Evolutionary conservation across 2,329 filamentous ascomycete species (phyloP).

Genomic region (Curvularia hawaiiensis): DNA sequence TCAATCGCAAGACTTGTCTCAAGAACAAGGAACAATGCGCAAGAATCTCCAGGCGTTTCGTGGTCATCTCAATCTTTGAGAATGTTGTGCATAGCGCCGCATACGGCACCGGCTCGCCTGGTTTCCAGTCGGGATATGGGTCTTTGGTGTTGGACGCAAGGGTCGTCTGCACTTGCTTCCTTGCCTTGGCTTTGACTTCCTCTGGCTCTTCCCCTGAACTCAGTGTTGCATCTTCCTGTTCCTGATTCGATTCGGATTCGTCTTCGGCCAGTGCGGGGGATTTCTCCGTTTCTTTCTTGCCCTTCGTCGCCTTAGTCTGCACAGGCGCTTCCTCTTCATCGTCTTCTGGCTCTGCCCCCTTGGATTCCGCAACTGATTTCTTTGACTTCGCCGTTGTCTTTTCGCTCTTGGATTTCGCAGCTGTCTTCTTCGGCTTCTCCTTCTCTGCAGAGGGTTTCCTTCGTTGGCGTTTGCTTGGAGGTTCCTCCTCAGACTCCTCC

Average conservation of each 20-base stretch:
- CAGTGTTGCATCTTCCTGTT: constrained; percentile 49
- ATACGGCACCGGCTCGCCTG: constrained; percentile 88
- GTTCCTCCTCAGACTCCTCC: constrained; percentile 44
- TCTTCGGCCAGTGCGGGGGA: constrained; percentile 31
- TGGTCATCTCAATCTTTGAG: constrained; percentile 92
- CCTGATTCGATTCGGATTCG: constrained; percentile 31
- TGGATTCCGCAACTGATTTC: constrained; percentile 24
- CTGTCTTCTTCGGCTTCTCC: constrained; percentile 24
- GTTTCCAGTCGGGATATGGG: constrained; percentile 93
- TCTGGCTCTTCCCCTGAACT: constrained; percentile 71
- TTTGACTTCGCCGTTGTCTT: constrained; percentile 25
- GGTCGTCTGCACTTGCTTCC: constrained; percentile 79
- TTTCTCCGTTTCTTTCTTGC: constrained; percentile 27
- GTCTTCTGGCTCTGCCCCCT: constrained; percentile 25
- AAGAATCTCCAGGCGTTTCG: constrained; percentile 85
- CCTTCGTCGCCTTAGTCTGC: constrained; percentile 21
- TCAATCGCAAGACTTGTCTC: constrained; percentile 90
- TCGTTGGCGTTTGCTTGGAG: constrained; percentile 44
- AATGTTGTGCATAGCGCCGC: constrained; percentile 94
- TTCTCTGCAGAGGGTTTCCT: constrained; percentile 35
- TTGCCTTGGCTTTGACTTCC: constrained; percentile 72
- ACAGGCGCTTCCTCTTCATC: constrained; percentile 27
- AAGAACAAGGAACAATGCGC: constrained; percentile 90
- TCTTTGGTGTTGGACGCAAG: constrained; percentile 73
- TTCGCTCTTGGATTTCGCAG: constrained; percentile 26